Percentiles rank a stretch among this genome's conserved stretches.
These are phyloP conservation scores for Asterophora parasitica DNA, from an alignment of 768 basidiomycete species.

Conservation along the genomic window DNA sequence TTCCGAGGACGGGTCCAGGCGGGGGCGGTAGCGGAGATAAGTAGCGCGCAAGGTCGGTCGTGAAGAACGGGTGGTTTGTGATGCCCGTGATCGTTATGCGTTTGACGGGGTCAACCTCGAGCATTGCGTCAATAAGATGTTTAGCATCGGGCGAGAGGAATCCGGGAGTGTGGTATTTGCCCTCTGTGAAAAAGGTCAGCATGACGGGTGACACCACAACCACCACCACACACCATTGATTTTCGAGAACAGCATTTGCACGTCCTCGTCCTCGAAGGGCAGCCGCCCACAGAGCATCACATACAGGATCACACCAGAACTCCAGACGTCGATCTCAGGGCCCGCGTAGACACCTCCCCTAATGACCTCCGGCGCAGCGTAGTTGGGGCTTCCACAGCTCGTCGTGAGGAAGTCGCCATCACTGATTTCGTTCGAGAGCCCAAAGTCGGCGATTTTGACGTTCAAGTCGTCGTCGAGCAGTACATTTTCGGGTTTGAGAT, in stretches of 20 bases:
- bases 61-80: slow-evolving; percentile 87
- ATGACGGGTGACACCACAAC: not conserved
- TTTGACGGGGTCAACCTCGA: slow-evolving; percentile 90
- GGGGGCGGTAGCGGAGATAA: slow-evolving; percentile 77
- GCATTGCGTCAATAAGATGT: slow-evolving; percentile 81
- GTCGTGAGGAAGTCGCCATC: slow-evolving; percentile 97
- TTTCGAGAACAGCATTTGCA: slow-evolving; percentile 88
- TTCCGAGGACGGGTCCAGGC: slow-evolving; percentile 72
- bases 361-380: slow-evolving; percentile 98
- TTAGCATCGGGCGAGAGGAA: slow-evolving; percentile 76
- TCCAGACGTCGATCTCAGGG: slow-evolving; percentile 99
- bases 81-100: slow-evolving; percentile 94
- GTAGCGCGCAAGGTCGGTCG: slow-evolving; percentile 78
- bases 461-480: slow-evolving; percentile 80
- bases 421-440: slow-evolving; percentile 90
- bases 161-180: slow-evolving; percentile 80
- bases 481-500: slow-evolving; percentile 96
- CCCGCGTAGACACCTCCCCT: slow-evolving; percentile 93
- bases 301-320: slow-evolving; percentile 96
- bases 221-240: slow-evolving; percentile 64
- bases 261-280: slow-evolving; percentile 97
- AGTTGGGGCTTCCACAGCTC: slow-evolving; percentile 97
- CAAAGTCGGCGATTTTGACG: slow-evolving; percentile 99
- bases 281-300: slow-evolving; percentile 95
- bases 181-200: slow-evolving; percentile 48